Base-by-base conservation (phyloP, 2,329 filamentous ascomycete genomes). In the Cercospora canescens region DNA sequence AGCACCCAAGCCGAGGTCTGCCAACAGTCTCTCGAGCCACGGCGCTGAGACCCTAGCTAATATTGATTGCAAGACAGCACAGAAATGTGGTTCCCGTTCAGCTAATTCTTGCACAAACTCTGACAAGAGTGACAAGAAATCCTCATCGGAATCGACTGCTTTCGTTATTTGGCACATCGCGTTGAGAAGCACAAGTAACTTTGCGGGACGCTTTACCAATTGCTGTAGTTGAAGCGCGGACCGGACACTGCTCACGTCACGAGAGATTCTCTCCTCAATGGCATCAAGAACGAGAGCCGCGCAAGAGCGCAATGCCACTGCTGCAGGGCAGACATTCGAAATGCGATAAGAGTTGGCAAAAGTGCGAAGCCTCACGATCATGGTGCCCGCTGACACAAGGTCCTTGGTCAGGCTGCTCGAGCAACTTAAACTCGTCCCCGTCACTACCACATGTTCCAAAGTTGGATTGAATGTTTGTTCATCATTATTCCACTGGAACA, bases 401-500 rank as follows among this genome's bases (percentile, higher is more conserved):
- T 78, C 78, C 30, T 84, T 76, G 4, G 83, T 78, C 0, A 89
- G 83, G 71, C 87, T 86, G 5, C 87, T 81, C 16, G 84, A 76
- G 24, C 80, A 76, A 24, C 73, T 67, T n/a, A 80, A 74, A 67
- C 84, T 87, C 35, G 82, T 74, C 2, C 87, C 87, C 2, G 83
- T 83, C 32, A 86, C 77, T 2, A 83, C 78, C 1, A 83, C 77
- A 61, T 83, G 76, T 4, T 77, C 71, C 37, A 85, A 74, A 4
- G 76, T 76, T 41, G 78, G 80, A 41, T 79, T 76, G 71, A 94
- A 92, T 0, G 79, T 80, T 26, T 78, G 79, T 30, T 82, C 81
- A 2, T 81, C 80, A 2, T 81, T 75, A 59, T 89, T 81, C 83
- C 87, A 92, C 0, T 78, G 74, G 76, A 92, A 95, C 35, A 95